Evolutionary conservation across 345 rosid species (phyloP).

Genomic region (Ceriops zippeliana): DNA sequence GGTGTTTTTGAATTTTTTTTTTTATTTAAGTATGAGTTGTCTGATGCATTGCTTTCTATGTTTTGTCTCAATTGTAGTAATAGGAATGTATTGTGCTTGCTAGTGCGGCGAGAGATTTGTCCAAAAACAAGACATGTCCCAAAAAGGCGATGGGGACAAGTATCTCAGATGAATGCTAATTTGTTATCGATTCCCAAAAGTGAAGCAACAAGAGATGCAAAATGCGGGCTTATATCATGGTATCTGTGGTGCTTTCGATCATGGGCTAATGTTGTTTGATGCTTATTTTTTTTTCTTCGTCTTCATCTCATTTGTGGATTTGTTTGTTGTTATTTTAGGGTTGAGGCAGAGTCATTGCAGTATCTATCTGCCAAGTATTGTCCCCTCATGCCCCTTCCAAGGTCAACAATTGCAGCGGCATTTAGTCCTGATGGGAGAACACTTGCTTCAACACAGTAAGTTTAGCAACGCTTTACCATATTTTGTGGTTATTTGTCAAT

Average conservation of each 20-base stretch:
- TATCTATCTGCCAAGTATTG: constrained; percentile 72
- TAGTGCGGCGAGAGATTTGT: constrained; percentile 64
- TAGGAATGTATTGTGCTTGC: constrained; percentile 51
- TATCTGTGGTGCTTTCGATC: constrained; percentile 16
- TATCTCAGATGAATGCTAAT: constrained; percentile 31
- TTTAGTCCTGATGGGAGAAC: constrained; percentile 77
- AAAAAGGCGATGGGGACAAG: constrained; percentile 55
- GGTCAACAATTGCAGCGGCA: constrained; percentile 92
- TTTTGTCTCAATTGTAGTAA: constrained; percentile 22
- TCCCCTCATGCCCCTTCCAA: constrained; percentile 63
- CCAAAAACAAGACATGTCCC: constrained; percentile 56
- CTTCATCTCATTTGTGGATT: not conserved
- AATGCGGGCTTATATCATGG: constrained; percentile 69
- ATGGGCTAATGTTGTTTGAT: not conserved
- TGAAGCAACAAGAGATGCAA: constrained; percentile 51
- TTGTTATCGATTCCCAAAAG: constrained; percentile 29
- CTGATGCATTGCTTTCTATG: not conserved
- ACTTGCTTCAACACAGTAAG: constrained; percentile 87
- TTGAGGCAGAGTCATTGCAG: constrained; percentile 68
- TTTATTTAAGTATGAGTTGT: constrained; percentile 4
- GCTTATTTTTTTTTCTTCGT: not conserved
- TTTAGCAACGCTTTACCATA: not conserved
- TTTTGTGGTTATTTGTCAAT: constrained; percentile 2
- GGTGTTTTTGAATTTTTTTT: too few species aligned
- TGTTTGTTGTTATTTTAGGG: constrained; percentile 38